These are phyloP conservation scores for Ganoderma meredithae DNA, from an alignment of 1,284 basidiomycete genomes.

Conservation along the genomic window DNA sequence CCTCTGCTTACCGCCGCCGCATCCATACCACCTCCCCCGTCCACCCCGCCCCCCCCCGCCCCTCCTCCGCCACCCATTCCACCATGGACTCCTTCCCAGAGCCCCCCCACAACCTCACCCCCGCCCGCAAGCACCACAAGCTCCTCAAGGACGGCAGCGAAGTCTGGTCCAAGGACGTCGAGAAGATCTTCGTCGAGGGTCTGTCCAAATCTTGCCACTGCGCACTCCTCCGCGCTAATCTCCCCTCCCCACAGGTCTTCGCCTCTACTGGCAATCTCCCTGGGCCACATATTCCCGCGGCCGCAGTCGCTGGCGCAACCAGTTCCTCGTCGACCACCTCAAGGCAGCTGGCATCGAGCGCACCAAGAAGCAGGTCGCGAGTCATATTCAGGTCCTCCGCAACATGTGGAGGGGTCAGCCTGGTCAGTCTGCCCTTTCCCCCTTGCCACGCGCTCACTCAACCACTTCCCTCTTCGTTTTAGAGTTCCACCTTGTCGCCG, in stretches of 20 bases:
- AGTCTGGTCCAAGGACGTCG: slow-evolving; percentile 81
- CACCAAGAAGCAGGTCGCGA: slow-evolving; percentile 84
- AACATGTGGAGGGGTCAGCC: slow-evolving; percentile 88
- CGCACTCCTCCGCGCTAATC: slow-evolving; percentile 15
- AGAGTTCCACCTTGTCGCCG: slow-evolving; percentile 75
- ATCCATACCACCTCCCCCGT: slow-evolving; percentile 33
- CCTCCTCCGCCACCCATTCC: slow-evolving; percentile 38
- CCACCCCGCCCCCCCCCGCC: slow-evolving; percentile 35
- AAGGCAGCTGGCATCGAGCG: slow-evolving; percentile 69
- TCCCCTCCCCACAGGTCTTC: slow-evolving; percentile 57
- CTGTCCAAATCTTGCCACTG: slow-evolving; percentile 18
- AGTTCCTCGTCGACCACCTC: slow-evolving; percentile 82
- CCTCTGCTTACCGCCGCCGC: slow-evolving; percentile 40
- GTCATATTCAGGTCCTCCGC: slow-evolving; percentile 81
- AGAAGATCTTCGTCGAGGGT: slow-evolving; percentile 81
- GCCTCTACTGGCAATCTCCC: slow-evolving; percentile 78
- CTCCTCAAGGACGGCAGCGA: slow-evolving; percentile 84
- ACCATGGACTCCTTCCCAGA: slow-evolving; percentile 37
- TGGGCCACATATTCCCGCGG: slow-evolving; percentile 80
- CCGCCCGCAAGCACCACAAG: slow-evolving; percentile 82
- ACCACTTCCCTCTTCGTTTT: slow-evolving; percentile 31
- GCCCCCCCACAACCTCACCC: slow-evolving; percentile 61
- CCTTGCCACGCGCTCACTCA: slow-evolving; percentile 36
- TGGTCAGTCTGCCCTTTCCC: slow-evolving; percentile 49
- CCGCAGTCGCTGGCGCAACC: slow-evolving; percentile 81